These are phyloP conservation scores for Cylindricascospora bacillispora DNA, from an alignment of 1,139 yeast genomes.

Conservation along the genomic window DNA sequence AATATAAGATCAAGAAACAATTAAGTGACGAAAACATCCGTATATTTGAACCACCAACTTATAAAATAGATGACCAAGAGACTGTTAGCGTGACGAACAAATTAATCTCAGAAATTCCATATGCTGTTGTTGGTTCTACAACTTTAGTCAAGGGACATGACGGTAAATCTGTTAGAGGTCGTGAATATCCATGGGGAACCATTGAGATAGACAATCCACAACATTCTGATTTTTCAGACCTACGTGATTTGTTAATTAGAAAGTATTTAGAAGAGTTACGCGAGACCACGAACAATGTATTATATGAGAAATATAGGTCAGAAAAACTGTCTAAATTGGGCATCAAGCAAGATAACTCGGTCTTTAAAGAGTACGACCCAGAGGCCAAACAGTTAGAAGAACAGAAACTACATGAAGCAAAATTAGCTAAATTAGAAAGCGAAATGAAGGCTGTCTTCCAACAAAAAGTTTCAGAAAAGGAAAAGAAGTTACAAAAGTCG, in stretches of 20 bases:
- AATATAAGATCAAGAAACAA: constrained; percentile 64
- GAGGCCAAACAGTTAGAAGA: constrained; percentile 89
- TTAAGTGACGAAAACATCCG: constrained; percentile 63
- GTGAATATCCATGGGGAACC: constrained; percentile 96
- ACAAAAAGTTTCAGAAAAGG: constrained; percentile 93
- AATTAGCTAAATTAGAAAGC: constrained; percentile 84
- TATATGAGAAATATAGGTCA: constrained; percentile 85
- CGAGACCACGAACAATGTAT: constrained; percentile 62
- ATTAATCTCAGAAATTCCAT: constrained; percentile 66
- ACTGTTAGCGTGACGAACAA: constrained; percentile 51
- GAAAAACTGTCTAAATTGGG: constrained; percentile 74
- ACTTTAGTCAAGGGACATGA: constrained; percentile 56
- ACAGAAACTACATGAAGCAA: constrained; percentile 84
- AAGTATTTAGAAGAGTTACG: constrained; percentile 89
- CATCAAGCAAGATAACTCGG: constrained; percentile 81
- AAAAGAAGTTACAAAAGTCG: constrained; percentile 89
- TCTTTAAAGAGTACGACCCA: constrained; percentile 91
- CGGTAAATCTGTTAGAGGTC: constrained; percentile 80
- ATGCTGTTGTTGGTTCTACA: constrained; percentile 91
- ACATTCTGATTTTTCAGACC: constrained; percentile 84
- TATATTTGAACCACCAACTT: constrained; percentile 66
- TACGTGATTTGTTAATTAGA: constrained; percentile 82
- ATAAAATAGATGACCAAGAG: constrained; percentile 82
- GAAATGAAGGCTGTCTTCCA: constrained; percentile 97
- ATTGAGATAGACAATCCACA: constrained; percentile 92